Percentiles rank a stretch among this genome's conserved stretches.
Conservation (phyloP, 768 basidiomycete species). For the Jaapia argillacea region DNA sequence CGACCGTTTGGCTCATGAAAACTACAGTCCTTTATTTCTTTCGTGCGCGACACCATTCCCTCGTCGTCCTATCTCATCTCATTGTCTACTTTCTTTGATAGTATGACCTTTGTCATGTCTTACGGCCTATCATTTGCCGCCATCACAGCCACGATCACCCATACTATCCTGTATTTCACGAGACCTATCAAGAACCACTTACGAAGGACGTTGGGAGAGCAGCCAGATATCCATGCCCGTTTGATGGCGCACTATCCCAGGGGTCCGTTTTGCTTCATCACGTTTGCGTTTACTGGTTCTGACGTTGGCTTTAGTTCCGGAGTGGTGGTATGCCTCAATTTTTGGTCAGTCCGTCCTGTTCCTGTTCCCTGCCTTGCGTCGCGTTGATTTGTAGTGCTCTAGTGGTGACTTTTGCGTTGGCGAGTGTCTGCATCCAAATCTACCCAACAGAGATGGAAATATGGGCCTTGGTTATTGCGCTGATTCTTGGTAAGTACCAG, state of each 20-base stretch:
- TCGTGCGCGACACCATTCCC: conserved; percentile 7
- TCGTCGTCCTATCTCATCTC: neutral
- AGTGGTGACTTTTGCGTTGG: conserved; percentile 46
- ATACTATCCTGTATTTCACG: conserved; percentile 35
- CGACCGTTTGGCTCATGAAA: conserved; percentile 26
- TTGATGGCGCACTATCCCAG: conserved; percentile 34
- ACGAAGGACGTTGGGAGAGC: conserved; percentile 32
- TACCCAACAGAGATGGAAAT: conserved; percentile 63
- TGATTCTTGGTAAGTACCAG: conserved; percentile 22
- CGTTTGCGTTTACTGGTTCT: neutral
- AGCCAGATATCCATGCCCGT: conserved; percentile 39
- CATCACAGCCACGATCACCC: conserved; percentile 34
- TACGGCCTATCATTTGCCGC: conserved; percentile 31
- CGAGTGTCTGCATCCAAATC: conserved; percentile 46
- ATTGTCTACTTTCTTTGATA: conserved; percentile 3
- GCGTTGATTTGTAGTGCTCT: neutral
- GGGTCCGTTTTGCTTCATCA: neutral
- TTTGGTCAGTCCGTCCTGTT: conserved; percentile 16
- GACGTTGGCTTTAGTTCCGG: conserved; percentile 25
- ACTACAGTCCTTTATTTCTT: conserved; percentile 34
- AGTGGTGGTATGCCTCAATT: conserved; percentile 40
- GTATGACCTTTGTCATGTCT: conserved; percentile 23
- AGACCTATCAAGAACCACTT: conserved; percentile 32
- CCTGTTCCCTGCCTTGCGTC: neutral
- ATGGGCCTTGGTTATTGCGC: conserved; percentile 51